Evolutionary conservation across 768 basidiomycete genomes (phyloP).

Genomic region (Boletus subcaerulescens): DNA sequence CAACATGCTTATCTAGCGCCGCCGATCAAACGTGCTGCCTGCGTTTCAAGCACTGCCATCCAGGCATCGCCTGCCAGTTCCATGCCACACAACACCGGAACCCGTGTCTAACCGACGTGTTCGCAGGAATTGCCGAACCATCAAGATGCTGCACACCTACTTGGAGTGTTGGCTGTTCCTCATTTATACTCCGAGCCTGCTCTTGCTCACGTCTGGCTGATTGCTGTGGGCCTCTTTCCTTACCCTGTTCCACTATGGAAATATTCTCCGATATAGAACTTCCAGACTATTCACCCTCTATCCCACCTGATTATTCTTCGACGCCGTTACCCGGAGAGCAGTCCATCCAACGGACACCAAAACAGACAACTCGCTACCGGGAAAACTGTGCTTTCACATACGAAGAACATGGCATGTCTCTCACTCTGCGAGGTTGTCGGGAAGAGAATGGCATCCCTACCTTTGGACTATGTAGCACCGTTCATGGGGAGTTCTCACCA

Average conservation of each 20-base stretch:
- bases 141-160: not conserved
- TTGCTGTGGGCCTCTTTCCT: not conserved
- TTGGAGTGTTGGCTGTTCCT: slow-evolving; percentile 9
- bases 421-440: slow-evolving; percentile 30
- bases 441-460: slow-evolving; percentile 29
- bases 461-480: slow-evolving; percentile 29
- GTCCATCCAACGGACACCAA: slow-evolving; percentile 48
- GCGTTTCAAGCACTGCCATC: slow-evolving; percentile 12
- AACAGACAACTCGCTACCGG: not conserved
- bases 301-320: slow-evolving; percentile 56
- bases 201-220: not conserved
- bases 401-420: slow-evolving; percentile 28
- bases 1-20: not conserved
- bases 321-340: slow-evolving; percentile 51
- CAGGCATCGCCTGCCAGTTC: slow-evolving; percentile 18
- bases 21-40: slow-evolving; percentile 2
- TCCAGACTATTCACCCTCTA: slow-evolving; percentile 54
- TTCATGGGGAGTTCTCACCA: slow-evolving; percentile 30
- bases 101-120: not conserved
- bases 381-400: slow-evolving; percentile 31
- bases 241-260: slow-evolving; percentile 12
- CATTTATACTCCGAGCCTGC: slow-evolving; percentile 18
- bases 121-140: not conserved
- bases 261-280: slow-evolving; percentile 21
- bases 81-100: slow-evolving; percentile 9